Evolutionary conservation across 768 basidiomycete species (phyloP).

Genomic region (Suillus subaureus): DNA sequence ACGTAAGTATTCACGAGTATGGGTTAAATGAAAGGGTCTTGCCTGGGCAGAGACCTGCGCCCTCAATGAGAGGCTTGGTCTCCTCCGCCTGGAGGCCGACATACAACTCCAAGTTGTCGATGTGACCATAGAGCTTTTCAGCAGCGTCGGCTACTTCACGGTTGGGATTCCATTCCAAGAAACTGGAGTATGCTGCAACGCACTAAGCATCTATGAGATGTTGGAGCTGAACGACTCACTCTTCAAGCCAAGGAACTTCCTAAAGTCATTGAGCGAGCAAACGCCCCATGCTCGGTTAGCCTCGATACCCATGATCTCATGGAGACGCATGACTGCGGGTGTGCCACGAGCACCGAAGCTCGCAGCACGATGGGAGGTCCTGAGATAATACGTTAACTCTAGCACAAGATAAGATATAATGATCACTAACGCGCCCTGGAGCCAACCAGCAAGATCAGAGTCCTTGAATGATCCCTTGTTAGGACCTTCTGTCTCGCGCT

Average conservation of each 20-base stretch:
- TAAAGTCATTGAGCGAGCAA: slow-evolving; percentile 83
- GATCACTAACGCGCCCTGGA: slow-evolving; percentile 65
- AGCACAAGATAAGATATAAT: not conserved
- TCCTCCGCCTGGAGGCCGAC: slow-evolving; percentile 81
- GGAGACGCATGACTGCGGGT: slow-evolving; percentile 70
- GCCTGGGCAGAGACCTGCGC: slow-evolving; percentile 87
- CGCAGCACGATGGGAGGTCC: slow-evolving; percentile 71
- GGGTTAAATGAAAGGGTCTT: slow-evolving; percentile 12
- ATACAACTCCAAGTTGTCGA: slow-evolving; percentile 80
- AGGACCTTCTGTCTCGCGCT: slow-evolving; percentile 56
- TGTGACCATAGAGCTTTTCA: slow-evolving; percentile 75
- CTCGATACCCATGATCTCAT: slow-evolving; percentile 87
- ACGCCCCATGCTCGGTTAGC: slow-evolving; percentile 78
- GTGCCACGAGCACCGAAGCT: slow-evolving; percentile 79
- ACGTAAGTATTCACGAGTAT: not conserved
- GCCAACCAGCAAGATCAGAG: slow-evolving; percentile 63
- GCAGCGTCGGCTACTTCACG: slow-evolving; percentile 69
- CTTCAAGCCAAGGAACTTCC: slow-evolving; percentile 80
- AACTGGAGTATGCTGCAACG: slow-evolving; percentile 59
- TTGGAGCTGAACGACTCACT: slow-evolving; percentile 40
- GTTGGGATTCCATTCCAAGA: slow-evolving; percentile 83
- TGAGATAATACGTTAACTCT: slow-evolving; percentile 25
- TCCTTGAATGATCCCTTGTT: slow-evolving; percentile 54
- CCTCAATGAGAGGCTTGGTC: slow-evolving; percentile 70
- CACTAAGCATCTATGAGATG: not conserved